Evolutionary conservation across 2,329 filamentous ascomycete genomes (phyloP), one percentile per base, ranked within the genome.

Genomic region (Neofusicoccum ribis): DNA sequence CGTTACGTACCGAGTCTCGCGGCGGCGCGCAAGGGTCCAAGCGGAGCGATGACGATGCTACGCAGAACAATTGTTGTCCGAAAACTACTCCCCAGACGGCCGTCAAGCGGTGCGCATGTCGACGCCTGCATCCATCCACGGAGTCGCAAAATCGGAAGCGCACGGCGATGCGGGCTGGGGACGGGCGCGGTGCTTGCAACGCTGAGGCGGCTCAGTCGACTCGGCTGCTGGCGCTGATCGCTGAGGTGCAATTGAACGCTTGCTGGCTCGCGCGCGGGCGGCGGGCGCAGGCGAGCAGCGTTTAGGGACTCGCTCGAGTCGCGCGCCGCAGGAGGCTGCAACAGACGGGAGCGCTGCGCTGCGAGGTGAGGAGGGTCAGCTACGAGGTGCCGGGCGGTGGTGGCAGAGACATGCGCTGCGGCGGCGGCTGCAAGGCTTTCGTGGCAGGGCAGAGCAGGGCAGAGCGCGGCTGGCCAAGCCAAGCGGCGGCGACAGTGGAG

Each of bases 41-140:
- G 61, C 61, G 34, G 60, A 43, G 37, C 47, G 60, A 44, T 52
- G 41, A 54, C 41, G 50, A 37, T 56, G 49, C 50, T 47, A 39
- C 58, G 58, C 58, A 61, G 46, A 61, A 43, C 46, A 62, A 61
- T 64, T 64, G 49, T 56, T 54, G 37, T 43, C 39, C 20, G 23
- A 44, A 39, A 56, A 41, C 43, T 46, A 49, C 17, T 46, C 34
- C 62, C 62, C 62, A 44, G 62, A 34, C 44, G 34, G 43, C 51
- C 50, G 62, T 64, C 62, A 64, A 56, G 34, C 49, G 62, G 41
- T 51, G 60, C 47, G 62, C 62, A 64, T 64, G 50, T 64, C 62
- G 62, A 56, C 62, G 50, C 49, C 49, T 23, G 50, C 50, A 56
- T 51, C 62, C 62, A 49, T 58, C 39, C 43, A 64, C 62, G 39